Evolutionary conservation across 2,329 filamentous ascomycete genomes (phyloP).

Genomic region (Stachybotrys chartarum): DNA sequence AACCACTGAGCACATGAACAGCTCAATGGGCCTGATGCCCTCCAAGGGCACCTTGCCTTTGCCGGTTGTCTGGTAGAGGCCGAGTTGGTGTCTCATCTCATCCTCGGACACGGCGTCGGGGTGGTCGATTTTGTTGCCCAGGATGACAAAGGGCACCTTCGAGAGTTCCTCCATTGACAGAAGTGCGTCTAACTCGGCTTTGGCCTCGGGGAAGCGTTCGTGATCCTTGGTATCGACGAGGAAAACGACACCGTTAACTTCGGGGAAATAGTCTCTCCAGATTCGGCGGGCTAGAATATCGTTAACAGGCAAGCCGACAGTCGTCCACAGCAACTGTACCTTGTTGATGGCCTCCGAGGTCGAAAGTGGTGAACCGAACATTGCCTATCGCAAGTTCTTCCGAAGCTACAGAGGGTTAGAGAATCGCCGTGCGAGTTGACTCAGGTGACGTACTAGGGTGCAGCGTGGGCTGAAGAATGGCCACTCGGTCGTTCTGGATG

Average conservation of each 20-base stretch:
- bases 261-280: constrained; percentile 96
- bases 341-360: constrained; percentile 90
- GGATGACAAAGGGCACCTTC: constrained; percentile 92
- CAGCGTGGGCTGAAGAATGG: constrained; percentile 81
- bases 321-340: constrained; percentile 37
- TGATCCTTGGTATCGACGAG: constrained; percentile 96
- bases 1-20: constrained; percentile 99
- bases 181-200: constrained; percentile 93
- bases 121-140: constrained; percentile 99
- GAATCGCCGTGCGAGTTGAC: not conserved
- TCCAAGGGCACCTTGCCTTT: constrained; percentile 92
- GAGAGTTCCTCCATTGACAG: constrained; percentile 93
- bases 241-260: constrained; percentile 95
- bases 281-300: constrained; percentile 69
- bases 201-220: constrained; percentile 88
- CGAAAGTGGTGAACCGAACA: constrained; percentile 90
- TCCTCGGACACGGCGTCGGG: constrained; percentile 93
- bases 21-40: constrained; percentile 89
- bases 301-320: constrained; percentile 1
- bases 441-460: constrained; percentile 66
- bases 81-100: constrained; percentile 84
- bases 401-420: constrained; percentile 50
- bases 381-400: constrained; percentile 91
- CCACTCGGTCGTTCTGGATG: constrained; percentile 78
- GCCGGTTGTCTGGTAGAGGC: constrained; percentile 91